Base-by-base conservation (phyloP, 495 filamentous ascomycete species). In the Penicillium manginii region DNA sequence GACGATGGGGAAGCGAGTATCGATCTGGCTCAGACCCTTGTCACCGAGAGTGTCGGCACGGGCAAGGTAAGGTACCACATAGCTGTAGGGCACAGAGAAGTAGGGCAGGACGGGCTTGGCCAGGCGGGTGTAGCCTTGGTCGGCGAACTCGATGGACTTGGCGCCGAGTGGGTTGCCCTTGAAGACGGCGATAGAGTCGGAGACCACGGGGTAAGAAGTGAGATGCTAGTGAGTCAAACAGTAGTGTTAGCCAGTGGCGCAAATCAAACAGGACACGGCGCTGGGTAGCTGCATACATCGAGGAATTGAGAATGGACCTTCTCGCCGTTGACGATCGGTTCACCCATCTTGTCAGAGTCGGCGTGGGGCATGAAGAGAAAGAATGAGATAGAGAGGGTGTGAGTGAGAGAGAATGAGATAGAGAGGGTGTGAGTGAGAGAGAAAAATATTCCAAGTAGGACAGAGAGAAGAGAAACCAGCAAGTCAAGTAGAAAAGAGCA, bases 41-140 rank as follows among this genome's bases (percentile, higher is more conserved):
- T 93, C 87, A 64, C 90, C 94, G 47, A 97, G 74, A 57, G 83
- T 73, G 60, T 98, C 94, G 64, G 86, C 93, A 67, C 87, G 89
- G 70, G 83, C 78, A 52, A 96, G 79, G 74, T 97, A 97, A 2
- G 94, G 93, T 18, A 85, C 83, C 53, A 94, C 81, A 69, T 88
- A 89, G 73, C 79, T 75, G 76, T 90, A 91, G 8, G 93, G 92
- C 54, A 80, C 87, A 33, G 84, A 74, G 62, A 97, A 75, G 74
- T 92, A 92, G 19, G 91, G 88, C 22, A 92, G 74, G 54, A 96
- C 68, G 5, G 93, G 91, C 53, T 88, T 85, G 64, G 83, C 85
- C 61, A 91, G 70, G 61, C 78, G 80, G 46, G 73, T 69, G 77
- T 91, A 96, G 64, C 85, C 84, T 48, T 83, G 77, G 66, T 88